phyloP scores from a whole-genome alignment of 176 grass and related monocot genomes.

The Otatea glauca region DNA sequence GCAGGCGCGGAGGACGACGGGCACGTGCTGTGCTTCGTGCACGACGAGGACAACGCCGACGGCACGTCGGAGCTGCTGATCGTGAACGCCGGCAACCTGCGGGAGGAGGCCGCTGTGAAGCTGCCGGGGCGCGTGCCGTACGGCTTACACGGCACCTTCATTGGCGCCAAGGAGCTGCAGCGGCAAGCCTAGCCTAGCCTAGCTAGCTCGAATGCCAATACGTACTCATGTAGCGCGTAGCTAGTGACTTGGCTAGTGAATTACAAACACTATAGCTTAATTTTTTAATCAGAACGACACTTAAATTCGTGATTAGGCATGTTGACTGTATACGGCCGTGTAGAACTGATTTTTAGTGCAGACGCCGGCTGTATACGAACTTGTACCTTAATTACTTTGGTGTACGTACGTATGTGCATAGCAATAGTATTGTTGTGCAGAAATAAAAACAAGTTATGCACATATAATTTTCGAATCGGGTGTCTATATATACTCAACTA shows the following conservation, averaged over 20 bases:
- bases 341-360: constrained; percentile 45
- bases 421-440: neutral
- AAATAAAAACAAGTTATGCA: neutral
- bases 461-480: neutral
- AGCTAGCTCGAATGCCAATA: neutral
- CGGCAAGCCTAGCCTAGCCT: constrained; percentile 49
- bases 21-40: constrained; percentile 74
- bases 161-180: constrained; percentile 54
- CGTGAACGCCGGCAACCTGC: constrained; percentile 64
- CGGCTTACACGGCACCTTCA: constrained; percentile 87
- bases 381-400: neutral
- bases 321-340: neutral
- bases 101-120: constrained; percentile 64
- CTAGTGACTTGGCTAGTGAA: constrained; percentile 26
- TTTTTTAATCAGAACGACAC: neutral
- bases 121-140: constrained; percentile 85
- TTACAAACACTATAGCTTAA: constrained; percentile 9
- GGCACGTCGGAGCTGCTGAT: constrained; percentile 65
- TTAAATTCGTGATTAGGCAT: constrained; percentile 14
- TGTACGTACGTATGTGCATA: neutral
- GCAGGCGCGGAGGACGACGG: constrained; percentile 66
- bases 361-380: constrained; percentile 6
- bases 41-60: constrained; percentile 51
- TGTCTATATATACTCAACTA: neutral
- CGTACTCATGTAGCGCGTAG: neutral